A percentile compares a stretch with the other conserved stretches of the same genome.
Evolutionary conservation across 83 land plant species (phyloP).

Genomic region (Thuja plicata): DNA sequence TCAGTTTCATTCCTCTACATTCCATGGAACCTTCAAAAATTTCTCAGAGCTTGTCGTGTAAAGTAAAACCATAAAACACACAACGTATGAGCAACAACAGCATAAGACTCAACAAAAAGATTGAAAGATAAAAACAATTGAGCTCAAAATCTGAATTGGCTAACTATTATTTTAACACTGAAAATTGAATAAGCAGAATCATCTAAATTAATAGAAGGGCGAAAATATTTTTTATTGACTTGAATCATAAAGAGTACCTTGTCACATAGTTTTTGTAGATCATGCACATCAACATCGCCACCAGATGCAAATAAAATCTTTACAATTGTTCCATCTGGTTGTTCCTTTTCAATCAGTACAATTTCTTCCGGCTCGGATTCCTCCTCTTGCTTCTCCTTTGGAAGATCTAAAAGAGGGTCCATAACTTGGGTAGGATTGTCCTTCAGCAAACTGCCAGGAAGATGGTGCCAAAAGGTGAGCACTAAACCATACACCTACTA

Average conservation of each 20-base stretch:
- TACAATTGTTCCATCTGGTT: conserved; percentile 50
- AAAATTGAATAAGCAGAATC: background rate
- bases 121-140: background rate
- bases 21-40: background rate
- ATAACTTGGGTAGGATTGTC: conserved; percentile 45
- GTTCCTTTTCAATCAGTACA: conserved; percentile 53
- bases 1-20: background rate
- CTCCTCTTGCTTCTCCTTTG: conserved; percentile 48
- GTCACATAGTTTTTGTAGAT: conserved; percentile 58
- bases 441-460: conserved; percentile 25
- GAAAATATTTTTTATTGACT: background rate
- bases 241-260: conserved; percentile 32
- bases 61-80: background rate
- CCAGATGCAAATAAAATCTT: conserved; percentile 62
- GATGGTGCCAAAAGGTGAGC: conserved; percentile 17
- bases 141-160: background rate
- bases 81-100: background rate
- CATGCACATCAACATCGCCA: conserved; percentile 64
- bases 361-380: conserved; percentile 47
- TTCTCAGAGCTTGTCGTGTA: background rate
- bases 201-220: background rate
- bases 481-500: background rate
- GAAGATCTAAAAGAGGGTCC: conserved; percentile 37
- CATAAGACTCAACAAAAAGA: background rate
- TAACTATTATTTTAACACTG: background rate